A percentile compares a stretch with the other conserved stretches of the same genome.
Conservation (phyloP, 495 filamentous ascomycete species). For the Xylaria scruposa region DNA sequence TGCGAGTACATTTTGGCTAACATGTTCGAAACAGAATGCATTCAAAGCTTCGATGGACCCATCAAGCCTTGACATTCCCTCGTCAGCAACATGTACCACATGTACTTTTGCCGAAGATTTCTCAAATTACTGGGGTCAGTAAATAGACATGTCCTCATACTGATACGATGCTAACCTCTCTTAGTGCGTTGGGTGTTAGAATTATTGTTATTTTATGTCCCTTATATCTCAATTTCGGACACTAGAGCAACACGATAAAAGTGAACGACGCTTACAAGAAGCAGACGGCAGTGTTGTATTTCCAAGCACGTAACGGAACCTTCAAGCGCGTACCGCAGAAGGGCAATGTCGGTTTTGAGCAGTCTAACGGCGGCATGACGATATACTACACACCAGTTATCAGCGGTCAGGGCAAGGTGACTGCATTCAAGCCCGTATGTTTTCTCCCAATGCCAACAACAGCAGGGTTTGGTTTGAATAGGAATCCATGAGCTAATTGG, state of each 20-base stretch:
- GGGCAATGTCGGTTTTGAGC: slow-evolving; percentile 38
- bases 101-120: slow-evolving; percentile 44
- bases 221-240: not conserved
- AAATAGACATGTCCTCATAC: not conserved
- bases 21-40: slow-evolving; percentile 29
- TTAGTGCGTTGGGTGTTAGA: not conserved
- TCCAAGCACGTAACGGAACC: slow-evolving; percentile 44
- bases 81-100: slow-evolving; percentile 42
- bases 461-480: not conserved
- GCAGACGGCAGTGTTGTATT: slow-evolving; percentile 41
- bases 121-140: slow-evolving; percentile 46
- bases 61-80: slow-evolving; percentile 33
- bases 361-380: slow-evolving; percentile 40
- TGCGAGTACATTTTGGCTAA: not conserved
- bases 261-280: not conserved
- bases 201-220: not conserved
- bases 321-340: slow-evolving; percentile 43
- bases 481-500: slow-evolving; percentile 7
- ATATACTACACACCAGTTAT: slow-evolving; percentile 41
- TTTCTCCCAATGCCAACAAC: not conserved
- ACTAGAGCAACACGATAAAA: not conserved
- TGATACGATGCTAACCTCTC: not conserved
- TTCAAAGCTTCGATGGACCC: slow-evolving; percentile 43
- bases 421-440: slow-evolving; percentile 46
- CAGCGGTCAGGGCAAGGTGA: slow-evolving; percentile 36